These are phyloP conservation scores for Russula griseocarnosa DNA, from an alignment of 768 basidiomycete species.

Conservation along the genomic window DNA sequence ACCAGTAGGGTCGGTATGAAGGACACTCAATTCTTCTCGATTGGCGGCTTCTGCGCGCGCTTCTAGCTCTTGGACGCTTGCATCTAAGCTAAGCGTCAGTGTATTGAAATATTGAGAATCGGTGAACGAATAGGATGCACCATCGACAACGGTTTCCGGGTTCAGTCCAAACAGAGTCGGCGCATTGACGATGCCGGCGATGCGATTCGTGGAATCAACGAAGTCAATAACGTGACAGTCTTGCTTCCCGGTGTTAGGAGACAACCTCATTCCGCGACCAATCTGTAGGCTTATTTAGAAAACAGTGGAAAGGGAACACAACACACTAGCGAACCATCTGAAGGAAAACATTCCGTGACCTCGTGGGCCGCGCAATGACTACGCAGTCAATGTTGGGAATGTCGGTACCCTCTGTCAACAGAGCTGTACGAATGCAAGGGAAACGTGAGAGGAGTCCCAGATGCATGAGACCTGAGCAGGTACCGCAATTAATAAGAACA, in stretches of 20 bases:
- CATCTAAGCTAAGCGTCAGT: conserved; percentile 40
- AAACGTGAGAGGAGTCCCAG: conserved; percentile 2
- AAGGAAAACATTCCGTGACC: conserved; percentile 82
- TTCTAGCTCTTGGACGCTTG: conserved; percentile 47
- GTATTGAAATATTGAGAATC: conserved; percentile 4
- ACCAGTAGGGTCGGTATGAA: conserved; percentile 31
- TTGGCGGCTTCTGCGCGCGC: conserved; percentile 36
- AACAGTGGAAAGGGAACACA: background rate
- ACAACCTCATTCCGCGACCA: conserved; percentile 86
- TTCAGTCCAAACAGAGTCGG: conserved; percentile 86
- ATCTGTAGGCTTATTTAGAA: conserved; percentile 50
- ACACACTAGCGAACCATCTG: conserved; percentile 65
- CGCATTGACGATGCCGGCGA: conserved; percentile 67
- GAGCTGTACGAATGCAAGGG: conserved; percentile 44
- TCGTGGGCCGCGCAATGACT: conserved; percentile 80
- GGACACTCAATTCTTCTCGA: conserved; percentile 9
- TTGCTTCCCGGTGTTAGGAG: conserved; percentile 70
- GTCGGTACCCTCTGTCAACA: conserved; percentile 91
- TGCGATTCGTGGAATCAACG: conserved; percentile 67
- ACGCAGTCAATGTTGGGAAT: conserved; percentile 94
- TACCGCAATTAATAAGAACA: conserved; percentile 87
- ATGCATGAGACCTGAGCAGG: conserved; percentile 21
- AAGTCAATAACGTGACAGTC: conserved; percentile 91
- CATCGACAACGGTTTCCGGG: conserved; percentile 63
- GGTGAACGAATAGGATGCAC: conserved; percentile 36